phyloP scores from a whole-genome alignment of 306 rosid genomes.

The Argentina anserina region DNA sequence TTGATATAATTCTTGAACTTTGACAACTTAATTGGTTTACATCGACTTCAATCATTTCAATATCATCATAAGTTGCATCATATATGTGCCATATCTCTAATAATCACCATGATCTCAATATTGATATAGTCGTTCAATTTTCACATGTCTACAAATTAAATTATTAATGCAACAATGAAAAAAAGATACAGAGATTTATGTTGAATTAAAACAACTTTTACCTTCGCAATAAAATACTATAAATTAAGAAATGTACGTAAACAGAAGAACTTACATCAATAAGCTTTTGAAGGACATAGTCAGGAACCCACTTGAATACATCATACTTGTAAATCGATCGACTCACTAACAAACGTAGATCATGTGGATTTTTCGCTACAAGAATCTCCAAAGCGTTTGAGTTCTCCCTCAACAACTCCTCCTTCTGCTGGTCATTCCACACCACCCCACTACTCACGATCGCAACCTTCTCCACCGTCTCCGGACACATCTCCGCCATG shows the following conservation, averaged over 20 bases:
- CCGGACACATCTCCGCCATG: slow-evolving; percentile 36
- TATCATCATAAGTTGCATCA: neutral
- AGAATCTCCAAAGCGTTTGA: slow-evolving; percentile 30
- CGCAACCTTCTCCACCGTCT: slow-evolving; percentile 37
- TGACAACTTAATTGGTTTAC: neutral
- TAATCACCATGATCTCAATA: too few relatives aligned
- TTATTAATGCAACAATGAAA: too few relatives aligned
- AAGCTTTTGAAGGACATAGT: slow-evolving; percentile 18
- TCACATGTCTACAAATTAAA: too few relatives aligned
- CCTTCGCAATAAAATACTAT: too few relatives aligned
- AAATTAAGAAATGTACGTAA: neutral
- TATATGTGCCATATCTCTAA: neutral
- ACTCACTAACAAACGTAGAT: slow-evolving; percentile 26
- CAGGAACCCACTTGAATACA: slow-evolving; percentile 27
- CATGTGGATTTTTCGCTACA: slow-evolving; percentile 21
- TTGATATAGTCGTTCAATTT: too few relatives aligned
- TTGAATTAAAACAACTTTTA: too few relatives aligned
- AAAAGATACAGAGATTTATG: too few relatives aligned
- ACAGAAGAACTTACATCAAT: slow-evolving; percentile 16
- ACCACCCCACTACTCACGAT: slow-evolving; percentile 42
- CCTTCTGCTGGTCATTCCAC: slow-evolving; percentile 31
- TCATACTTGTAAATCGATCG: slow-evolving; percentile 19
- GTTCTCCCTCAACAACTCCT: slow-evolving; percentile 14
- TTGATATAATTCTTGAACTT: neutral
- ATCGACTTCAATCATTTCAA: neutral